phyloP scores from a whole-genome alignment of 129 eudicot genomes.

The Rutidosis leptorrhynchoides region DNA sequence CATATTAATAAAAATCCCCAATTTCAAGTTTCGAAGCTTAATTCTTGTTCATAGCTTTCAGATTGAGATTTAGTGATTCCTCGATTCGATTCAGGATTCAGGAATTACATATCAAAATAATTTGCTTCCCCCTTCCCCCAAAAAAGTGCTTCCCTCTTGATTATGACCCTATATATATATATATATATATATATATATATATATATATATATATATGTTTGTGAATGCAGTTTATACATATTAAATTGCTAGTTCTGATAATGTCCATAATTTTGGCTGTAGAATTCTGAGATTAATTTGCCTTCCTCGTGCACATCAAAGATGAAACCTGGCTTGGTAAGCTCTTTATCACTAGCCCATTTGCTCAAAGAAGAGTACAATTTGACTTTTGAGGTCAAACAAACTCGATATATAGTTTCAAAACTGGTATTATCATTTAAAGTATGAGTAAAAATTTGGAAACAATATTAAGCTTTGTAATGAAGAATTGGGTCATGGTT shows the following conservation, averaged over 20 bases:
- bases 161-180: too few relatives aligned
- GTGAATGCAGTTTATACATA: not conserved
- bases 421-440: not conserved
- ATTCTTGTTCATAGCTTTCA: too few relatives aligned
- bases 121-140: too few relatives aligned
- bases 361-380: slow-evolving; percentile 7
- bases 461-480: slow-evolving; percentile 8
- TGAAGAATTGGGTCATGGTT: not conserved
- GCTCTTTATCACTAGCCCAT: slow-evolving; percentile 3
- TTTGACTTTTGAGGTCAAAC: slow-evolving; percentile 30
- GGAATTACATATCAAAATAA: too few relatives aligned
- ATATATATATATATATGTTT: not conserved
- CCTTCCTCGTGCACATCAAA: slow-evolving; percentile 46
- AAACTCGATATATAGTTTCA: slow-evolving; percentile 8
- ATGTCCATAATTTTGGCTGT: slow-evolving; percentile 9
- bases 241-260: slow-evolving; percentile 16
- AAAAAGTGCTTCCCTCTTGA: too few relatives aligned
- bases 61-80: too few relatives aligned
- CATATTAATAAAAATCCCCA: too few relatives aligned
- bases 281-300: slow-evolving; percentile 43
- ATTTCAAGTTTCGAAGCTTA: too few relatives aligned
- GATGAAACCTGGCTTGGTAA: slow-evolving; percentile 50
- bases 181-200: too few relatives aligned
- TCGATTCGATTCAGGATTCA: too few relatives aligned
- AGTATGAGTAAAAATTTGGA: not conserved